Evolutionary conservation across 805 yeast genomes (phyloP).

Genomic region (Metschnikowia bowlesiae): DNA sequence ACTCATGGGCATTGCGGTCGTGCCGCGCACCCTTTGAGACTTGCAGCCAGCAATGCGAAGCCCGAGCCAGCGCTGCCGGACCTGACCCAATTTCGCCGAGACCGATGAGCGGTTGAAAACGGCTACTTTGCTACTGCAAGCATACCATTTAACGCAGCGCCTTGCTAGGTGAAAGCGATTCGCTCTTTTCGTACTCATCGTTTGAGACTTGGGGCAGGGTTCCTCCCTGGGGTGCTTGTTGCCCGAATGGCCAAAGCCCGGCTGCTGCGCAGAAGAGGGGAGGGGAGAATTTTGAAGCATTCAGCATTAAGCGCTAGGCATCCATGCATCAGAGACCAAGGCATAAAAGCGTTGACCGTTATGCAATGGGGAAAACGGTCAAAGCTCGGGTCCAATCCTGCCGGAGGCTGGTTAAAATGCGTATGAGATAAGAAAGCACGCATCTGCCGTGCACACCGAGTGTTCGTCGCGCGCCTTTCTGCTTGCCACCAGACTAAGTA

Average conservation of each 20-base stretch:
- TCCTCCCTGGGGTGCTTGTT: too few species aligned
- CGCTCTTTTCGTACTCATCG: too few species aligned
- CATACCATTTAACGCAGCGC: too few species aligned
- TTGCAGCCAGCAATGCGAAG: slow-evolving; percentile 1
- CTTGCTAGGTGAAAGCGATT: too few species aligned
- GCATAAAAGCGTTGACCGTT: too few species aligned
- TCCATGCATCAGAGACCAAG: too few species aligned
- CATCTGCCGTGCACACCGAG: not conserved
- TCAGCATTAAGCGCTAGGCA: too few species aligned
- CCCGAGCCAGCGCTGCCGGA: not conserved
- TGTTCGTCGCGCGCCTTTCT: not conserved
- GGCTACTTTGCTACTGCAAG: not conserved
- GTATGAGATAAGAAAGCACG: not conserved
- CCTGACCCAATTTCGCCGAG: not conserved
- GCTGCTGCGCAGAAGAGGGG: too few species aligned
- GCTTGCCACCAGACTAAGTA: not conserved
- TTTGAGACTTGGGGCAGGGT: too few species aligned
- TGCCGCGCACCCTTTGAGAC: not conserved
- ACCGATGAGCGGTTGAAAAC: not conserved
- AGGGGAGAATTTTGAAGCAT: too few species aligned
- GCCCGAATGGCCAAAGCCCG: too few species aligned
- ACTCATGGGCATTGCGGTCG: not conserved
- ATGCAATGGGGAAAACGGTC: not conserved
- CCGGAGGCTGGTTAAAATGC: slow-evolving; percentile 1
- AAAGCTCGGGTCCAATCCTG: not conserved